Percentiles rank a stretch among this genome's conserved stretches.
These are phyloP conservation scores for Colletotrichum tofieldiae DNA, from an alignment of 2,329 filamentous ascomycete genomes.

Conservation along the genomic window DNA sequence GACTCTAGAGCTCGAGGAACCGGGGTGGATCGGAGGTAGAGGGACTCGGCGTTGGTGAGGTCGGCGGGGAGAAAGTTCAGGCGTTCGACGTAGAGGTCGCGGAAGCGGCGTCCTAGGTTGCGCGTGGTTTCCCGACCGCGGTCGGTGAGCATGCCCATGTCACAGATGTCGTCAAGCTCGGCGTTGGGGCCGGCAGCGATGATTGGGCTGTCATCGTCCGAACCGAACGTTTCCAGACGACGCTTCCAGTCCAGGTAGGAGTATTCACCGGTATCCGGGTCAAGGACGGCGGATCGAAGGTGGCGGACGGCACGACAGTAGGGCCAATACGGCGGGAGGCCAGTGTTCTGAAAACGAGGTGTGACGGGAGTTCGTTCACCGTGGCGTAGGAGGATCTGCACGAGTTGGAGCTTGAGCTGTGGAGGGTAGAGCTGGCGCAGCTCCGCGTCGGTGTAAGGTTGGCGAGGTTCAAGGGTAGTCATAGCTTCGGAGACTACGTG, in stretches of 20 bases:
- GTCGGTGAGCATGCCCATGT: conserved; percentile 83
- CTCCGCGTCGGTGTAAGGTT: conserved; percentile 86
- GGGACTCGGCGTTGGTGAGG: conserved; percentile 67
- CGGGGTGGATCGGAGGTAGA: conserved; percentile 83
- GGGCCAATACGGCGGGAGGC: conserved; percentile 83
- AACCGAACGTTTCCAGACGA: conserved; percentile 86
- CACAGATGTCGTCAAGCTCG: conserved; percentile 86
- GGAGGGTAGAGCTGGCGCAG: conserved; percentile 86
- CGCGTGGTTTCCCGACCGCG: conserved; percentile 81
- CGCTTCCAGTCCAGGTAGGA: conserved; percentile 74
- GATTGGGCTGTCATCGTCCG: conserved; percentile 75
- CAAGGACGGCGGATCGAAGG: conserved; percentile 70
- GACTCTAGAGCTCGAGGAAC: conserved; percentile 84
- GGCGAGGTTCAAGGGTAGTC: conserved; percentile 83
- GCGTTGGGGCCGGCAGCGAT: conserved; percentile 78
- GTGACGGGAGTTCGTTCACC: conserved; percentile 88
- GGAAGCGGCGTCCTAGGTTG: conserved; percentile 77
- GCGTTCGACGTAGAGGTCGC: conserved; percentile 82
- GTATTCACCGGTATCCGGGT: conserved; percentile 57
- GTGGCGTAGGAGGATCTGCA: conserved; percentile 88
- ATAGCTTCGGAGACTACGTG: conserved; percentile 63
- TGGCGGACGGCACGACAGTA: conserved; percentile 87
- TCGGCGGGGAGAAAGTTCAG: conserved; percentile 78
- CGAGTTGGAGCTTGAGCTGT: conserved; percentile 85
- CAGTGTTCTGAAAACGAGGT: conserved; percentile 87